Evolutionary conservation across 148 eudicot genomes (phyloP).

Genomic region (Chenopodium formosanum): DNA sequence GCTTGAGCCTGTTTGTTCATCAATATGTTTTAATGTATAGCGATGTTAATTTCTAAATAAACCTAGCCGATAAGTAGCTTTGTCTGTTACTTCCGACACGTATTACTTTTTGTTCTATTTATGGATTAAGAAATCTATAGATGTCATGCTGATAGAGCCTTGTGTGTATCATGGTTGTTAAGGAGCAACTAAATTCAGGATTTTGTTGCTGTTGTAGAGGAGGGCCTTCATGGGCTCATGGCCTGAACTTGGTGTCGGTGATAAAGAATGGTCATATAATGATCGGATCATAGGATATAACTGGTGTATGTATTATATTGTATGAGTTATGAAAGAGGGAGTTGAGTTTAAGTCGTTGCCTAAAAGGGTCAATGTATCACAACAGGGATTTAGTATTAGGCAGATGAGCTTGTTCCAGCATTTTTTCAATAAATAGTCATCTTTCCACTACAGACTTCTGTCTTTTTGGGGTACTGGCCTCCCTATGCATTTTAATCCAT

Average conservation of each 20-base stretch:
- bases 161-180: neutral
- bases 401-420: too few species aligned
- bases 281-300: neutral
- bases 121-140: neutral
- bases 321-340: neutral
- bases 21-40: neutral
- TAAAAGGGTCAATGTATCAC: neutral
- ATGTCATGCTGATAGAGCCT: neutral
- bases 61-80: neutral
- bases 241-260: neutral
- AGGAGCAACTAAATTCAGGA: neutral
- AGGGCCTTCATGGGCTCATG: neutral
- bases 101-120: neutral
- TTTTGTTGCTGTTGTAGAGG: neutral
- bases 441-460: neutral
- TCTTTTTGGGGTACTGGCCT: neutral
- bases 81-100: neutral
- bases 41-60: neutral
- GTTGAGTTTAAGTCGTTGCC: neutral
- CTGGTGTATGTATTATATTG: neutral
- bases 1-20: neutral
- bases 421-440: too few species aligned
- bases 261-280: neutral
- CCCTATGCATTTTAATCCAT: neutral
- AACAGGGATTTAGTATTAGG: neutral